Percentiles rank a stretch among this genome's conserved stretches.
These are phyloP conservation scores for Colletotrichum paranaense DNA, from an alignment of 2,329 filamentous ascomycete species.

Conservation along the genomic window DNA sequence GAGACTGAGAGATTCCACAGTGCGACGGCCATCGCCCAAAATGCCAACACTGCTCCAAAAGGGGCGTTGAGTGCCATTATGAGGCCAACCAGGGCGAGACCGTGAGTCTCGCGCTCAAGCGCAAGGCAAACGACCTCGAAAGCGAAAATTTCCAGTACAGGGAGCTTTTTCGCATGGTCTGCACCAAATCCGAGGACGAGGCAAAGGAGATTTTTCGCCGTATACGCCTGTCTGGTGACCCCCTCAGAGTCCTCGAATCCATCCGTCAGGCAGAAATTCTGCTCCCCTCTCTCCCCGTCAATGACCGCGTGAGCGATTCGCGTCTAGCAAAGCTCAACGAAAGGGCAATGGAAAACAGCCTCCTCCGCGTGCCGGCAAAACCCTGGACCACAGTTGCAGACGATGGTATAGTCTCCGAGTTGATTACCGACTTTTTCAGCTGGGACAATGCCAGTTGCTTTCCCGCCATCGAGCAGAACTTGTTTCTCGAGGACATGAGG, in stretches of 20 bases:
- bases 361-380: constrained; percentile 41
- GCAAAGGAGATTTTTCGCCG: constrained; percentile 38
- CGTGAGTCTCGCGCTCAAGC: constrained; percentile 37
- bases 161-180: constrained; percentile 37
- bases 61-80: constrained; percentile 29
- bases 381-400: constrained; percentile 45
- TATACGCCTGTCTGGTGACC: constrained; percentile 31
- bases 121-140: constrained; percentile 34
- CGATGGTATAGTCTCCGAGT: constrained; percentile 45
- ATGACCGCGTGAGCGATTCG: constrained; percentile 18
- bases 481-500: constrained; percentile 44
- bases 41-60: constrained; percentile 32
- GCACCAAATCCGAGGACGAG: constrained; percentile 36
- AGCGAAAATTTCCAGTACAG: constrained; percentile 34
- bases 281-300: constrained; percentile 24
- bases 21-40: constrained; percentile 31
- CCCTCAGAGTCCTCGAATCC: constrained; percentile 33
- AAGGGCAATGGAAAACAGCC: constrained; percentile 35
- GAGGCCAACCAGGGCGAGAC: constrained; percentile 34
- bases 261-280: constrained; percentile 38
- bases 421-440: constrained; percentile 44
- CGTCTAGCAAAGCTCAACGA: constrained; percentile 33
- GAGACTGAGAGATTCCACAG: constrained; percentile 2
- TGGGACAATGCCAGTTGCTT: constrained; percentile 43
- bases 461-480: constrained; percentile 40